Evolutionary conservation across 2,329 filamentous ascomycete genomes (phyloP).

Genomic region (Ascochyta rabiei): DNA sequence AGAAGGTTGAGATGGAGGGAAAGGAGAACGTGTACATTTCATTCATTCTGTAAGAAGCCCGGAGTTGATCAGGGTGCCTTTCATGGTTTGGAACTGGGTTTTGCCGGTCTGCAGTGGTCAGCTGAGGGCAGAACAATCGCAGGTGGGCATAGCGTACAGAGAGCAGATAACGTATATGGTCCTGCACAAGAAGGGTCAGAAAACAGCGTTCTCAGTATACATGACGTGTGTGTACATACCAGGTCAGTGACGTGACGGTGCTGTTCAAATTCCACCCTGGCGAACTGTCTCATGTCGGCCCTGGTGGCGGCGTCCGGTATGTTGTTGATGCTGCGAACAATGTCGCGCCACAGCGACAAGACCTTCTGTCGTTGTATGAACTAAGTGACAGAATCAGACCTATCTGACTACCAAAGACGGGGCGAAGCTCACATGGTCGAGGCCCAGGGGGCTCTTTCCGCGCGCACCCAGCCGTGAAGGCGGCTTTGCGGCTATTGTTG

Average conservation of each 20-base stretch:
- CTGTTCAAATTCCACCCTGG: constrained; percentile 56
- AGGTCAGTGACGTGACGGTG: constrained; percentile 55
- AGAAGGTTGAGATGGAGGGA: not conserved
- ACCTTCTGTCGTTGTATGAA: constrained; percentile 58
- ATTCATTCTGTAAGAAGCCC: constrained; percentile 35
- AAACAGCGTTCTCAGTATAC: not conserved
- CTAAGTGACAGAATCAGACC: constrained; percentile 28
- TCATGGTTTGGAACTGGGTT: constrained; percentile 59
- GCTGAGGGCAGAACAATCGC: not conserved
- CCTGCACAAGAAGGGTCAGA: constrained; percentile 32
- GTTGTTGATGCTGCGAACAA: constrained; percentile 50
- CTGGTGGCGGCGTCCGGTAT: constrained; percentile 38
- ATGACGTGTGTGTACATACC: constrained; percentile 35
- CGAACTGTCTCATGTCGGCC: constrained; percentile 56
- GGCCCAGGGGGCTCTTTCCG: constrained; percentile 40
- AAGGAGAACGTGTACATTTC: constrained; percentile 5
- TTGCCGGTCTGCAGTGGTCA: constrained; percentile 50
- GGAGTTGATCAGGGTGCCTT: constrained; percentile 43
- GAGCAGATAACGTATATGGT: constrained; percentile 56
- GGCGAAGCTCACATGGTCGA: constrained; percentile 37
- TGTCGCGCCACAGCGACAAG: constrained; percentile 55
- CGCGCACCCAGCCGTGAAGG: constrained; percentile 38
- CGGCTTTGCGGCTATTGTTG: constrained; percentile 38
- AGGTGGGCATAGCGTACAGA: constrained; percentile 43
- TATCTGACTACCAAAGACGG: not conserved